These are phyloP conservation scores for Tetrapyrgos nigripes DNA, from an alignment of 1,284 basidiomycete genomes.

Conservation along the genomic window DNA sequence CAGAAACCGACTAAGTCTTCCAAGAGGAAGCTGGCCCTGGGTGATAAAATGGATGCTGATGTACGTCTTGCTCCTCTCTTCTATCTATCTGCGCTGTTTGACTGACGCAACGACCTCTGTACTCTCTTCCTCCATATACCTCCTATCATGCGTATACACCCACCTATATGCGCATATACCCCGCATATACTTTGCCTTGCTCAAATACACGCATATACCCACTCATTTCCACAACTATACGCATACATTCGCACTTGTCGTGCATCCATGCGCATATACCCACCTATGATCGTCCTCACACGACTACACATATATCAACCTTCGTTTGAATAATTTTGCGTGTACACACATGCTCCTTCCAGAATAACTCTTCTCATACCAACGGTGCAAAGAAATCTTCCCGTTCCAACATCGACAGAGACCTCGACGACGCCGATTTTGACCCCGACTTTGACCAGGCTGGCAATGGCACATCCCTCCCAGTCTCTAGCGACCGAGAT, in stretches of 20 bases:
- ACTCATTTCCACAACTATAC: background rate
- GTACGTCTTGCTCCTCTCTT: background rate
- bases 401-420: background rate
- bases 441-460: too few relatives aligned
- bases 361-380: background rate
- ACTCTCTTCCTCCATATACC: background rate
- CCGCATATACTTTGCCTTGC: too few relatives aligned
- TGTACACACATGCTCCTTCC: background rate
- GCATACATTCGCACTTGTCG: background rate
- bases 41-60: background rate
- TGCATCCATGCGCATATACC: background rate
- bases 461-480: too few relatives aligned
- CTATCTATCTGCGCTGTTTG: background rate
- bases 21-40: background rate
- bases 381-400: background rate
- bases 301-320: background rate
- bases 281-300: background rate
- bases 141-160: background rate
- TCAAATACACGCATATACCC: too few relatives aligned
- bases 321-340: background rate
- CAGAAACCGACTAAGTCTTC: slow-evolving; percentile 17
- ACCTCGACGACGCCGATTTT: too few relatives aligned
- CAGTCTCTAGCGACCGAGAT: too few relatives aligned
- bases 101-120: background rate
- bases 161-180: background rate